Evolutionary conservation across 768 basidiomycete genomes (phyloP), one percentile per base, ranked within the genome.

Genomic region (Termitomyces sp.): DNA sequence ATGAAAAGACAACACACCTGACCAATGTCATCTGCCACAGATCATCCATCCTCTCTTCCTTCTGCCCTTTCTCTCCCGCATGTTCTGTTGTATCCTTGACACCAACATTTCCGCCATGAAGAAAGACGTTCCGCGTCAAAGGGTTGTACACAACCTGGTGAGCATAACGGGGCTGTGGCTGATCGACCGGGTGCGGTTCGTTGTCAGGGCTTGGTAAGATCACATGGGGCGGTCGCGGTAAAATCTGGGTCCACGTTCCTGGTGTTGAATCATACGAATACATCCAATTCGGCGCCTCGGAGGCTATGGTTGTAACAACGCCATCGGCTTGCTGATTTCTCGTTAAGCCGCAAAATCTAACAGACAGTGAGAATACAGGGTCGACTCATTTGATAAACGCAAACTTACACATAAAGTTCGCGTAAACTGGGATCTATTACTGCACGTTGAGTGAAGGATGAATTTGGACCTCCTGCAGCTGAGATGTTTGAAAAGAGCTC

Each of bases 41-140:
- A 68, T 92, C 90, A 65, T 88, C 84, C 68, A 92, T 62, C 58
- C 88, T 74, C 57, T 69, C 75, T 62, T 83, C 80, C 54, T 68
- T 73, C 36, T 65, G 62, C 18, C 43, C 58, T 1, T 73, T 69
- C 47, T 70, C 69, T 28, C 64, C 67, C 20, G 61, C 63, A 33
- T 58, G 62, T 64, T 61, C 63, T 63, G 59, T 52, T 58, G 47
- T 42, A 14, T 46, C 61, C 52, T 40, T 59, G 45, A 52, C 65
- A 0, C 88, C 88, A 6, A 80, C 82, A 71, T 90, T 92, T 44
- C 90, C 90, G 2, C 91, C 91, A 64, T 92, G 90, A 73, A 92
- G 72, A 64, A 81, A 91, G 3, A 84, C 73, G 36, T 72, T 78
- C 61, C 76, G 80, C 45, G 80, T 78, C 28, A 68, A 71, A 1